Base-by-base conservation (phyloP, 331 rosid genomes). In the Pyracantha coccinea region DNA sequence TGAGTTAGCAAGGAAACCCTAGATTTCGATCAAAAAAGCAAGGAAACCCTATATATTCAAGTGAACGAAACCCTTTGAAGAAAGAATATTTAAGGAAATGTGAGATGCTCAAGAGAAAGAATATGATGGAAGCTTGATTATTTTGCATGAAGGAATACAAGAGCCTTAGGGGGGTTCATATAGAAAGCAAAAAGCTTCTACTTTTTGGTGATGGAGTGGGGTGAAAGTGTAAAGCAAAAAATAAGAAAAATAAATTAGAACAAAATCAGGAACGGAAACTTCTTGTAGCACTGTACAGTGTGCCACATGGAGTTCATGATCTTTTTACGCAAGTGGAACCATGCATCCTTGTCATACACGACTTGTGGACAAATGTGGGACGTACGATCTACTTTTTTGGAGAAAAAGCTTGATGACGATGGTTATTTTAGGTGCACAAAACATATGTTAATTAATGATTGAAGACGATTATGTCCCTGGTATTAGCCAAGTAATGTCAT, bases 101-200 rank as follows among this genome's bases (percentile, higher is more conserved):
- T 28, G 16, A 54, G 50, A 14, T 17, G 47, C 16, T 31, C 32
- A 29, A 61, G 66, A 28, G 4, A 29, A 50, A 50, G 38, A n/a
- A 7, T 19, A 4, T 65, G 25, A 9, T 47, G 2, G 70, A 60
- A 47, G 17, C 17, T 7, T n/a, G 61, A 29, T 28, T 16, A 14
- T 13, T 61, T 75, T 23, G 87, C 82, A 83, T 62, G 87, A 83
- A 76, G 82, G 84, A 80, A 72, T 53, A 55, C 55, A 21, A 58
- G 63, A 72, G 82, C 32, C 55, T 32, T 67, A 3, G 69, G 28
- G 25, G 66, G 66, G 35, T 79, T 61, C 79, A 83, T 72, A 79
- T 80, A 73, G 74, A 57, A 73, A 45, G 52, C 61, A 14, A 52
- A 81, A 50, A 67, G 77, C 70, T 11, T 38, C 27, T 47, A 35